Evolutionary conservation across 305 asterid genomes (phyloP).

Genomic region (Solanum hybrid): DNA sequence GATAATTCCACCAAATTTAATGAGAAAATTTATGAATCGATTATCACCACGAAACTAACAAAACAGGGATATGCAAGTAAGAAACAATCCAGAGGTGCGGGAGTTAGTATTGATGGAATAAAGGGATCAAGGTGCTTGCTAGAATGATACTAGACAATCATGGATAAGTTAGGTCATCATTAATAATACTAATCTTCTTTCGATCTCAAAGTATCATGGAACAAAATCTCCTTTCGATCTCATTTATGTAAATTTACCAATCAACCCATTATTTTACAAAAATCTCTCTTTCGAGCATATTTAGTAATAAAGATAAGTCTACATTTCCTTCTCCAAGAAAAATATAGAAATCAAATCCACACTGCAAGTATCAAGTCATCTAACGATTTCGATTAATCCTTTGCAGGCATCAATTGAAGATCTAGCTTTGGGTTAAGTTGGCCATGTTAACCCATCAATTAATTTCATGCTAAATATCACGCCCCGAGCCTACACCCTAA

Average conservation of each 20-base stretch:
- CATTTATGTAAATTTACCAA: background rate
- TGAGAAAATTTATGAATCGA: background rate
- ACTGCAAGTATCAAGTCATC: too few relatives aligned
- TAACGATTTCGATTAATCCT: too few relatives aligned
- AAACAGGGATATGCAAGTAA: background rate
- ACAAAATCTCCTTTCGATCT: background rate
- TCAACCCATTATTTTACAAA: too few relatives aligned
- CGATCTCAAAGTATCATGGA: background rate
- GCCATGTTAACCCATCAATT: too few relatives aligned
- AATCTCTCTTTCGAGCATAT: too few relatives aligned
- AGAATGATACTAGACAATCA: background rate
- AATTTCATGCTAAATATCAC: too few relatives aligned
- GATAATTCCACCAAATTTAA: background rate
- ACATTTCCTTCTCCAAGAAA: too few relatives aligned
- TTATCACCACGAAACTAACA: background rate
- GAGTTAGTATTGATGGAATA: background rate
- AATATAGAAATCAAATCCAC: too few relatives aligned
- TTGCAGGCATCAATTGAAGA: too few relatives aligned
- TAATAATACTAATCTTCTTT: background rate
- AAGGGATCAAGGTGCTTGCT: background rate
- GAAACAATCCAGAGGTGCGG: background rate
- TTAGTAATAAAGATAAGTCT: too few relatives aligned
- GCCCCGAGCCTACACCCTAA: too few relatives aligned
- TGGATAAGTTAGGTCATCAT: background rate
- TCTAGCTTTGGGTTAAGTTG: too few relatives aligned